Conservation (phyloP, 2,329 filamentous ascomycete genomes). For the Exophiala sideris region DNA sequence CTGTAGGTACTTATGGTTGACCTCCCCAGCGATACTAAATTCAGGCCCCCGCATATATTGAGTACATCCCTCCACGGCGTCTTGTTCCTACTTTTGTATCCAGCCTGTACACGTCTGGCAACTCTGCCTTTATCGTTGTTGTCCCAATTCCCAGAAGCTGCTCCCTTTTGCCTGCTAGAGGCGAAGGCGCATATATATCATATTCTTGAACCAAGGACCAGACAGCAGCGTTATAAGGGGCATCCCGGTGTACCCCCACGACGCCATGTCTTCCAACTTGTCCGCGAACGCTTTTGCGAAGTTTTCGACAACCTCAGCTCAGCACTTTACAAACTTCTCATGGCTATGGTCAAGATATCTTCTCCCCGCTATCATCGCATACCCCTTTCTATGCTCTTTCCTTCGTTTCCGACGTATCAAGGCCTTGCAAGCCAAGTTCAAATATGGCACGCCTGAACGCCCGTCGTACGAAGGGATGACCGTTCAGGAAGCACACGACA, state of each 20-base stretch:
- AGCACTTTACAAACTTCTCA: slow-evolving; percentile 11
- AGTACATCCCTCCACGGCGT: too few relatives aligned
- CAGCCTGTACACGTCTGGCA: too few relatives aligned
- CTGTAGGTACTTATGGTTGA: too few relatives aligned
- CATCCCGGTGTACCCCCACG: not conserved
- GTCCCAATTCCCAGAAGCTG: too few relatives aligned
- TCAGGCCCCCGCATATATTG: too few relatives aligned
- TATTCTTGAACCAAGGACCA: not conserved
- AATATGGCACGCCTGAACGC: slow-evolving; percentile 20
- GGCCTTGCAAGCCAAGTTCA: slow-evolving; percentile 20
- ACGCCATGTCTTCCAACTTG: slow-evolving; percentile 15
- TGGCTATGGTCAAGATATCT: slow-evolving; percentile 24
- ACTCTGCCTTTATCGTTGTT: too few relatives aligned
- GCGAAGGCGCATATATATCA: not conserved
- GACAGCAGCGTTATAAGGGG: not conserved
- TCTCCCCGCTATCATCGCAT: slow-evolving; percentile 18
- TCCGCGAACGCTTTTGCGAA: slow-evolving; percentile 11
- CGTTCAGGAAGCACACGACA: slow-evolving; percentile 34
- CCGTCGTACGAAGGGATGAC: slow-evolving; percentile 46
- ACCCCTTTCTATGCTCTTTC: slow-evolving; percentile 23
- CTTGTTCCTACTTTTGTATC: too few relatives aligned
- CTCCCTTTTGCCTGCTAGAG: not conserved
- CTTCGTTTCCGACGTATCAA: slow-evolving; percentile 24
- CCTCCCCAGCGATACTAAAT: too few relatives aligned
- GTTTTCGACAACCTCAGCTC: slow-evolving; percentile 10